Percentiles rank a stretch among this genome's conserved stretches.
Evolutionary conservation across 257 asterid species (phyloP).

Genomic region (Penstemon davidsonii): DNA sequence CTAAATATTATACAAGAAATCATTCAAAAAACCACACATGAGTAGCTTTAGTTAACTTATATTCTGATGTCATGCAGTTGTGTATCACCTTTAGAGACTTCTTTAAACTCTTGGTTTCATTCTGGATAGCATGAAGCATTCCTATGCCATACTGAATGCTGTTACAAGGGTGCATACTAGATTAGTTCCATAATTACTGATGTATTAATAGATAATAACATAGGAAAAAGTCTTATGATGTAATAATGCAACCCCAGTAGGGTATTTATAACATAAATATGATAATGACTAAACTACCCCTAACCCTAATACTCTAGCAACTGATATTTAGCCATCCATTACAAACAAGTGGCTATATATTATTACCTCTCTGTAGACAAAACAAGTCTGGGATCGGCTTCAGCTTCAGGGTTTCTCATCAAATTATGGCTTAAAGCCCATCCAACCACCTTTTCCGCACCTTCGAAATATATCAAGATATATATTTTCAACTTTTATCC

Average conservation of each 20-base stretch:
- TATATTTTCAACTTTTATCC: conserved; percentile 13
- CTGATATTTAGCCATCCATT: conserved; percentile 16
- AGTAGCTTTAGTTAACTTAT: conserved; percentile 11
- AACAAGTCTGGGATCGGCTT: conserved; percentile 46
- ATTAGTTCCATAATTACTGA: conserved; percentile 17
- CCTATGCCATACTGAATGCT: conserved; percentile 75
- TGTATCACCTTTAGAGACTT: conserved; percentile 75
- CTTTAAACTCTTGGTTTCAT: conserved; percentile 69
- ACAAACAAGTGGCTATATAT: conserved; percentile 22
- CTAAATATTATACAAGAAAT: conserved; percentile 11
- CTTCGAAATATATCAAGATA: conserved; percentile 43
- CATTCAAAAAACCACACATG: conserved; percentile 7
- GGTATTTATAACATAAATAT: no score
- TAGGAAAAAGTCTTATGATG: no score
- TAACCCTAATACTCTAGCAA: not conserved
- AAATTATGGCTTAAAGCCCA: conserved; percentile 80
- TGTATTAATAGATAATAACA: no score
- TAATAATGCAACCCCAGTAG: no score
- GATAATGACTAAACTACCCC: no score
- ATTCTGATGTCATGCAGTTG: conserved; percentile 22
- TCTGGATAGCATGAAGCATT: conserved; percentile 59
- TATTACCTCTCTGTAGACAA: conserved; percentile 73
- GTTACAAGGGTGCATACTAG: conserved; percentile 29
- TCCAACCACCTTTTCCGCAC: conserved; percentile 82
- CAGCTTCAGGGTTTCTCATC: conserved; percentile 56